Evolutionary conservation across 2,329 filamentous ascomycete species (phyloP).

Genomic region (Sporothrix globosa): DNA sequence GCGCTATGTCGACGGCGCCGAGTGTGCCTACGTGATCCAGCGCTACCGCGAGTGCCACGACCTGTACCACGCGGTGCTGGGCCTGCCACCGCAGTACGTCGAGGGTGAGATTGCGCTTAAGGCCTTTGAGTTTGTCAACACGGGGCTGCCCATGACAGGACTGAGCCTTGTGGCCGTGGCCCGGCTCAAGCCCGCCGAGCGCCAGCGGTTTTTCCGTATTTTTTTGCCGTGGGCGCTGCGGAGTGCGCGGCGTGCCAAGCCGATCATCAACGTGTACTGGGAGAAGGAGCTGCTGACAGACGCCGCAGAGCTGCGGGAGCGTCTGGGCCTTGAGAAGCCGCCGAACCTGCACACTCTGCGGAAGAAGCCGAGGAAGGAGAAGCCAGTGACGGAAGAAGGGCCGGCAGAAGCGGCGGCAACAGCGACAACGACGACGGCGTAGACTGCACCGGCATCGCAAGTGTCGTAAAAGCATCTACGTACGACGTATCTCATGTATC

Average conservation of each 20-base stretch:
- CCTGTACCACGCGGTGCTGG: slow-evolving; percentile 94
- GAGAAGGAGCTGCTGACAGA: slow-evolving; percentile 89
- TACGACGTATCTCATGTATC: slow-evolving; percentile 13
- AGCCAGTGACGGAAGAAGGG: background rate
- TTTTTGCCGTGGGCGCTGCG: slow-evolving; percentile 90
- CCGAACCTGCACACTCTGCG: slow-evolving; percentile 82
- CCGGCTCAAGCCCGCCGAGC: slow-evolving; percentile 80
- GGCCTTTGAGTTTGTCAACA: slow-evolving; percentile 96
- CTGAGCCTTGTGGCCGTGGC: slow-evolving; percentile 83
- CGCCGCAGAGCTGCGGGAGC: slow-evolving; percentile 71
- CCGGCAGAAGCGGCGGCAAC: background rate
- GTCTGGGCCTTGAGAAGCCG: slow-evolving; percentile 84
- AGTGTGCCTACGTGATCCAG: slow-evolving; percentile 98
- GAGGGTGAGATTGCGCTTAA: slow-evolving; percentile 98
- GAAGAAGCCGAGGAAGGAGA: slow-evolving; percentile 47
- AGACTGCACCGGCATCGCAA: too few relatives aligned
- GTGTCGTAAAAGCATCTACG: too few relatives aligned
- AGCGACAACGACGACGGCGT: background rate
- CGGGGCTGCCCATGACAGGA: slow-evolving; percentile 90
- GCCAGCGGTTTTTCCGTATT: slow-evolving; percentile 69
- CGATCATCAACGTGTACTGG: slow-evolving; percentile 97
- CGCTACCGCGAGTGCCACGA: slow-evolving; percentile 96
- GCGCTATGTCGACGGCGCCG: slow-evolving; percentile 89
- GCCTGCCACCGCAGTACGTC: slow-evolving; percentile 85
- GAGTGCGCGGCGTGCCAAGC: slow-evolving; percentile 75